Base-by-base conservation (phyloP, 352 stramenopile species). In the Phytophthora lateralis region DNA sequence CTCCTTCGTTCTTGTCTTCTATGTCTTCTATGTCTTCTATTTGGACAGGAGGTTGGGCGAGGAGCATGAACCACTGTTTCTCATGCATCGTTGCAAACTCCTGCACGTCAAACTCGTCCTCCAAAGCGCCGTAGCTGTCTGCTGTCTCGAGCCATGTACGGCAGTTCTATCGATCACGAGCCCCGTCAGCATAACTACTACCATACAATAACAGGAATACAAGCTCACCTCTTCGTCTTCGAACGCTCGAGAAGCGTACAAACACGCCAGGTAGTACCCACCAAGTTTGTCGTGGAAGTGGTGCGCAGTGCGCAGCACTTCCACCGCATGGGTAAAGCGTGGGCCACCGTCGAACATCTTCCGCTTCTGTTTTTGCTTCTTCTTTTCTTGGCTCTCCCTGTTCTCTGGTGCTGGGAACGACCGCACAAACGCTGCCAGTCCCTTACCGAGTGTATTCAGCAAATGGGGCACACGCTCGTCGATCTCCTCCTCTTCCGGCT, bases 261-360 rank as follows among this genome's bases (percentile, higher is more conserved):
- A 56, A 56, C 69, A 80, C 7, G 85, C 82, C 8, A 95, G 69
- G 39, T 81, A 77, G 57, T 95, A 95, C 48, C 82, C 84, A 0
- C 85, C 85, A 15, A 95, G 76, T 60, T 90, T 87, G 69, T 95
- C 85, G 62, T 95, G 83, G 32, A 92, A 88, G 51, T 93, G 83
- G 58, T 95, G 85, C 4, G 85, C 83, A 10, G 75, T 78, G 0
- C 76, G 77, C 10, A 95, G 63, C 30, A 90, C 71, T 29, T 91
- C 71, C 35, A 93, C 71, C 3, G 85, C 75, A 27, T 87, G 80
- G 1, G 63, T 60, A 14, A 80, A 89, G 4, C 63, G 75, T 26
- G 52, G 10, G 9, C 45, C 51, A 43, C 34, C 54, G 11, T 11
- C 11, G 20, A 20, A 43, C 42, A 55, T 62, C 43, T 55, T 64